Conservation (phyloP, 1,284 basidiomycete species). For the Apiotrichum siamense region DNA sequence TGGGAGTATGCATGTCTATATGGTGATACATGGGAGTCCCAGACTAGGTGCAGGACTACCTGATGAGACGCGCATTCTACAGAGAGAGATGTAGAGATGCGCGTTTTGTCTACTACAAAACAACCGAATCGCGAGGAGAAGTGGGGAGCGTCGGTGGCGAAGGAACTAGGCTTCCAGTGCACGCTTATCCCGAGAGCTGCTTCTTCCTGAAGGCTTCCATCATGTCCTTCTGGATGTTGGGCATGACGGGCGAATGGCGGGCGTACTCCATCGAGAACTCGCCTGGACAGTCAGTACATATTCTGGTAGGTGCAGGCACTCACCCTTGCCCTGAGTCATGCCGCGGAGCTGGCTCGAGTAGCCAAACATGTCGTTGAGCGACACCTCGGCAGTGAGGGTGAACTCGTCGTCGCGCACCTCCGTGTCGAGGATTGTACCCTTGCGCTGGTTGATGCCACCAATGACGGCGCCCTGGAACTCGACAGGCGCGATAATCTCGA, state of each 20-base stretch:
- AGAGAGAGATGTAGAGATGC: neutral
- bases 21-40: constrained; percentile 1
- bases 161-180: neutral
- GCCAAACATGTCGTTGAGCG: constrained; percentile 98
- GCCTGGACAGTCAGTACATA: neutral
- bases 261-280: constrained; percentile 97
- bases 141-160: neutral
- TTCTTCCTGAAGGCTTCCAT: constrained; percentile 60
- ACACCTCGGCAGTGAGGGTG: constrained; percentile 83
- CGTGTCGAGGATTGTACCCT: constrained; percentile 92
- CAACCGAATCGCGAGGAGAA: too few species aligned
- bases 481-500: constrained; percentile 90
- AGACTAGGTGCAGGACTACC: neutral
- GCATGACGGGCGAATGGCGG: constrained; percentile 79
- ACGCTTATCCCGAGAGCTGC: constrained; percentile 7
- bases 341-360: constrained; percentile 89
- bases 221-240: constrained; percentile 78
- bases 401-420: constrained; percentile 98
- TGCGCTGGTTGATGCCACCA: constrained; percentile 85
- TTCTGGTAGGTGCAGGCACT: neutral
- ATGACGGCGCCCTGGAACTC: constrained; percentile 98
- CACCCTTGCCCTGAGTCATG: constrained; percentile 88
- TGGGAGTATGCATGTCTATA: constrained; percentile 15
- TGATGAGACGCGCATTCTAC: neutral
- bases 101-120: neutral